Percentiles rank a stretch among this genome's conserved stretches.
Evolutionary conservation across 768 basidiomycete genomes (phyloP).

Genomic region (Nidularia pulvinata): DNA sequence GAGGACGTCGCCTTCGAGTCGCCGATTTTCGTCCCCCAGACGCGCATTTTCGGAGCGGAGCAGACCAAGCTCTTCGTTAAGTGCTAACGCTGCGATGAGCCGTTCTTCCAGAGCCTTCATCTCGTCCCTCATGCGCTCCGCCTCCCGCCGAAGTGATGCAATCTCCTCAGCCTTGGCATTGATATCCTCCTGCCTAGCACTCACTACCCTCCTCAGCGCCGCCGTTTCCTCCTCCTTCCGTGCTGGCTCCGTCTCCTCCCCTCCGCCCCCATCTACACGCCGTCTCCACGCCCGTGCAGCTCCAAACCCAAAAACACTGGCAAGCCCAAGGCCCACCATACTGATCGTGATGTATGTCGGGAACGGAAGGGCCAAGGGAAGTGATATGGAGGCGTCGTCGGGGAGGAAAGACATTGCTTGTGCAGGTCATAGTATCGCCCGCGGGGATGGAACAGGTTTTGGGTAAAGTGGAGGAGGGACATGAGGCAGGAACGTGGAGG

Average conservation of each 20-base stretch:
- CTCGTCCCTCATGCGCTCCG: neutral
- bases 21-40: too few relatives aligned
- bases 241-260: neutral
- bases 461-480: constrained; percentile 2
- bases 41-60: neutral
- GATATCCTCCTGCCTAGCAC: constrained; percentile 2
- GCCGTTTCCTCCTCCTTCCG: neutral
- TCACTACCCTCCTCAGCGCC: neutral
- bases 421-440: neutral
- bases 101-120: constrained; percentile 1
- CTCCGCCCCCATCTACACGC: neutral
- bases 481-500: constrained; percentile 34
- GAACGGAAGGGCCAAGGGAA: neutral
- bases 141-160: constrained; percentile 2
- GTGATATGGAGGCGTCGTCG: neutral
- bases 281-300: neutral
- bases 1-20: too few relatives aligned
- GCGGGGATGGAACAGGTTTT: neutral
- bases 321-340: neutral
- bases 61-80: neutral
- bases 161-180: constrained; percentile 9
- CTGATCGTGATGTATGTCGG: too few relatives aligned
- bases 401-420: neutral
- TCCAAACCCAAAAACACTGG: neutral
- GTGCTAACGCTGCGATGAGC: neutral